Percentiles rank a stretch among this genome's conserved stretches.
Evolutionary conservation across 768 basidiomycete species (phyloP).

Genomic region (Coprinopsis sp.): DNA sequence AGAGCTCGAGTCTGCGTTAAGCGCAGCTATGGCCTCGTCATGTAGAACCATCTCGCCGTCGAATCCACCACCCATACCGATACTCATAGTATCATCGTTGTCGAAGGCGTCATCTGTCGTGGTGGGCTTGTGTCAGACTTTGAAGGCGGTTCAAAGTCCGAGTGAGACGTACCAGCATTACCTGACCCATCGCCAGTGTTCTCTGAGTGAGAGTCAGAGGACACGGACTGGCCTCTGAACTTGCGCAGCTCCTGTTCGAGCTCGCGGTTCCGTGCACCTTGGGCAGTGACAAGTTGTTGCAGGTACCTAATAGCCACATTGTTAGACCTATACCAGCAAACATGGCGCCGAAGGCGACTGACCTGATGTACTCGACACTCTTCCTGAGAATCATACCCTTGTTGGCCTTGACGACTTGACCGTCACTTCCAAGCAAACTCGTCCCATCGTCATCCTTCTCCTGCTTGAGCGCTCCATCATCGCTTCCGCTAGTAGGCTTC

Average conservation of each 20-base stretch:
- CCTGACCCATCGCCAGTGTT: constrained; percentile 4
- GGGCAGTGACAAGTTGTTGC: constrained; percentile 79
- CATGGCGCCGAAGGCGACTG: constrained; percentile 5
- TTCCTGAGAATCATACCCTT: constrained; percentile 92
- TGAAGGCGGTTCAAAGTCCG: background rate
- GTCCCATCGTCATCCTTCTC: constrained; percentile 17
- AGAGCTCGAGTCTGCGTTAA: background rate
- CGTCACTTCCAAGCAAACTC: constrained; percentile 15
- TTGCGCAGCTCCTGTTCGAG: constrained; percentile 61
- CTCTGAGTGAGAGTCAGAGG: constrained; percentile 21
- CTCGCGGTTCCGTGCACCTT: constrained; percentile 73
- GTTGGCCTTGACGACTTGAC: constrained; percentile 72
- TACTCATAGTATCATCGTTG: constrained; percentile 5
- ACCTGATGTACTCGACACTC: constrained; percentile 69
- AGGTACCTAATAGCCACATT: constrained; percentile 49
- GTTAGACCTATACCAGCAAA: constrained; percentile 1
- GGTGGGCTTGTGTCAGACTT: background rate
- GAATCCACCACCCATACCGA: constrained; percentile 11
- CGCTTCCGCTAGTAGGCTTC: too few relatives aligned
- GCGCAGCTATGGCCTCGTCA: constrained; percentile 9
- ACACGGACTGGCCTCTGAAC: constrained; percentile 29
- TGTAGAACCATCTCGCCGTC: constrained; percentile 22
- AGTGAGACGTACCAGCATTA: background rate
- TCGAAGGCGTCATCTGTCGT: constrained; percentile 7
- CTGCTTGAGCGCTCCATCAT: constrained; percentile 3